A percentile compares a stretch with the other conserved stretches of the same genome.
Evolutionary conservation across 306 rosid species (phyloP).

Genomic region (Prunus mongolica): DNA sequence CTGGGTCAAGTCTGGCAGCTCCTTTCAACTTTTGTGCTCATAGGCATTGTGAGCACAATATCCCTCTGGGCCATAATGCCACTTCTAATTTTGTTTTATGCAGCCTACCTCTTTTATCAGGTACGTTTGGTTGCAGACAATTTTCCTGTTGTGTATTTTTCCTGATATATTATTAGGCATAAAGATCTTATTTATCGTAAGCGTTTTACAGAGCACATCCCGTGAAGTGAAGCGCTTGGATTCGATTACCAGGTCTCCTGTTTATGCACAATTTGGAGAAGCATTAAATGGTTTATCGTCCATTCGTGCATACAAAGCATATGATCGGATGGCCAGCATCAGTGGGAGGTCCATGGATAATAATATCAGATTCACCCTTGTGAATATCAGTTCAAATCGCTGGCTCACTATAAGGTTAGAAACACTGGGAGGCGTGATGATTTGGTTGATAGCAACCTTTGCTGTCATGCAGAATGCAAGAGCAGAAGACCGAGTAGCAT

Average conservation of each 20-base stretch:
- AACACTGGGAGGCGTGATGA: conserved; percentile 82
- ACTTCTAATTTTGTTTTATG: conserved; percentile 70
- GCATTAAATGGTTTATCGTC: conserved; percentile 73
- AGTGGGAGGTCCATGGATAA: conserved; percentile 84
- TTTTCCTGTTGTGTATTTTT: neutral
- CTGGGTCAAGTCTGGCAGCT: conserved; percentile 79
- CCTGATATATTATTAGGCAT: neutral
- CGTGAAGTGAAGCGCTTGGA: conserved; percentile 89
- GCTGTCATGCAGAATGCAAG: conserved; percentile 75
- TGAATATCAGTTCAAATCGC: conserved; percentile 52
- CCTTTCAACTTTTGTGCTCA: conserved; percentile 73
- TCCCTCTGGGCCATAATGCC: conserved; percentile 93
- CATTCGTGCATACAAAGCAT: conserved; percentile 79
- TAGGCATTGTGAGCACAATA: conserved; percentile 78
- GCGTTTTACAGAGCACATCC: conserved; percentile 55
- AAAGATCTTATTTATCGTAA: neutral
- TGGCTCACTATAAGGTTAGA: conserved; percentile 77
- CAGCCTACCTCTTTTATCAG: conserved; percentile 80
- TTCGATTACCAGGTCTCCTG: conserved; percentile 82
- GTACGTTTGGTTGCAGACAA: conserved; percentile 23
- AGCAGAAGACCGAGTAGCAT: conserved; percentile 43
- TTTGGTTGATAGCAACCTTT: conserved; percentile 81
- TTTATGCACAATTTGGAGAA: conserved; percentile 94
- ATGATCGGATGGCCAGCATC: conserved; percentile 65
- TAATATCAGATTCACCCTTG: conserved; percentile 68